Percentiles rank a stretch among this genome's conserved stretches.
phyloP scores from a whole-genome alignment of 1,284 basidiomycete species.

The Ceratobasidium theobromae region DNA sequence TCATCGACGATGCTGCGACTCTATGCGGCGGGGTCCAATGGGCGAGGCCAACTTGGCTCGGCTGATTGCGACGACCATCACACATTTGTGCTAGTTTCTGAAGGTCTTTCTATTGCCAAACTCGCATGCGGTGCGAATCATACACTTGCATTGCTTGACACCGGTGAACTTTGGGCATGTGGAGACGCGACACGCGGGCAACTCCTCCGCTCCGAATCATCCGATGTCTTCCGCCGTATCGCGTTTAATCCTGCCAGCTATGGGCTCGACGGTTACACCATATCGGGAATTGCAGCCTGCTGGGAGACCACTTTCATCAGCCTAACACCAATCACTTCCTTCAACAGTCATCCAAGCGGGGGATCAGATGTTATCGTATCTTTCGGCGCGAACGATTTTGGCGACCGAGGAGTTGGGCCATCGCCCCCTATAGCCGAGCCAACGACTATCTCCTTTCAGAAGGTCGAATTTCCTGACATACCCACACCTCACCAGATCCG shows the following conservation, averaged over 20 bases:
- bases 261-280: not conserved
- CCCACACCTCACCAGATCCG: not conserved
- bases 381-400: slow-evolving; percentile 81
- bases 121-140: slow-evolving; percentile 67
- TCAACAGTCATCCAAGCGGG: not conserved
- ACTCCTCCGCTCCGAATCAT: not conserved
- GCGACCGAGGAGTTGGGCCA: slow-evolving; percentile 64
- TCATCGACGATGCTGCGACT: slow-evolving; percentile 40
- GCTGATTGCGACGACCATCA: slow-evolving; percentile 60
- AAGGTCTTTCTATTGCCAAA: too few relatives aligned
- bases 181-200: slow-evolving; percentile 51
- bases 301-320: slow-evolving; percentile 85
- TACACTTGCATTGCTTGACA: slow-evolving; percentile 56
- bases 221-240: slow-evolving; percentile 7
- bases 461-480: slow-evolving; percentile 16
- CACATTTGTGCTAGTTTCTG: slow-evolving; percentile 55
- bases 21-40: slow-evolving; percentile 73
- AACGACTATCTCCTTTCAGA: slow-evolving; percentile 37
- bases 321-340: slow-evolving; percentile 47
- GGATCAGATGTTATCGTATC: slow-evolving; percentile 66
- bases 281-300: slow-evolving; percentile 56
- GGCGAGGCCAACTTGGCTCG: slow-evolving; percentile 70
- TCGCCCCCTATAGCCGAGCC: slow-evolving; percentile 25
- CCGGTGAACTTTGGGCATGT: slow-evolving; percentile 60
- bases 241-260: not conserved